phyloP scores from a whole-genome alignment of 1,284 basidiomycete genomes.

The Trichosporon inkin region DNA sequence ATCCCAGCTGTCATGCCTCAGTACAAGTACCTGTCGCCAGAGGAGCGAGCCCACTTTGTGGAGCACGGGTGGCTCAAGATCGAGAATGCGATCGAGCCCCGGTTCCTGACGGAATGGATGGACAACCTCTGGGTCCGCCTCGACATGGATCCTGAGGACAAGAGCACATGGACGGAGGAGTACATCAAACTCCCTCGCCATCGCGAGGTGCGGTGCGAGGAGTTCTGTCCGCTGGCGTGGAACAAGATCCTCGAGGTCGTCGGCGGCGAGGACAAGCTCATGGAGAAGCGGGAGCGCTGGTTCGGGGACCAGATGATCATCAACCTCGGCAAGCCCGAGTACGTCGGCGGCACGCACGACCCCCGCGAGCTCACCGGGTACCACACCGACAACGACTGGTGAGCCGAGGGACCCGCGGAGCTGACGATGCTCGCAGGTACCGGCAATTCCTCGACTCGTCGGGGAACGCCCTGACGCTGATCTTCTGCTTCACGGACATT shows the following conservation, averaged over 20 bases:
- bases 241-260: constrained; percentile 36
- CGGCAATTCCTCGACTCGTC: constrained; percentile 34
- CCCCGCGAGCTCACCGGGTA: constrained; percentile 22
- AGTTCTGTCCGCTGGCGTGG: constrained; percentile 36
- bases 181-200: constrained; percentile 36
- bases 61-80: constrained; percentile 39
- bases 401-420: not conserved
- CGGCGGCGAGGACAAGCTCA: constrained; percentile 34
- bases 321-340: constrained; percentile 32
- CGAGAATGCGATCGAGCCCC: constrained; percentile 29
- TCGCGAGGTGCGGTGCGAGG: constrained; percentile 26
- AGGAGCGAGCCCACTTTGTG: constrained; percentile 32
- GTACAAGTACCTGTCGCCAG: constrained; percentile 26
- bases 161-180: constrained; percentile 39
- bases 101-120: constrained; percentile 30
- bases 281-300: constrained; percentile 31
- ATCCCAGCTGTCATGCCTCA: constrained; percentile 4
- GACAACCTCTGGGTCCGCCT: constrained; percentile 36
- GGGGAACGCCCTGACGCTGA: constrained; percentile 35
- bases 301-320: constrained; percentile 39
- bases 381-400: constrained; percentile 41
- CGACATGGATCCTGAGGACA: constrained; percentile 38
- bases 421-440: constrained; percentile 20
- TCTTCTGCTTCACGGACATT: constrained; percentile 35
- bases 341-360: constrained; percentile 8